Conservation (phyloP, 495 filamentous ascomycete species). For the Pseudomonodictys pantanalensis region DNA sequence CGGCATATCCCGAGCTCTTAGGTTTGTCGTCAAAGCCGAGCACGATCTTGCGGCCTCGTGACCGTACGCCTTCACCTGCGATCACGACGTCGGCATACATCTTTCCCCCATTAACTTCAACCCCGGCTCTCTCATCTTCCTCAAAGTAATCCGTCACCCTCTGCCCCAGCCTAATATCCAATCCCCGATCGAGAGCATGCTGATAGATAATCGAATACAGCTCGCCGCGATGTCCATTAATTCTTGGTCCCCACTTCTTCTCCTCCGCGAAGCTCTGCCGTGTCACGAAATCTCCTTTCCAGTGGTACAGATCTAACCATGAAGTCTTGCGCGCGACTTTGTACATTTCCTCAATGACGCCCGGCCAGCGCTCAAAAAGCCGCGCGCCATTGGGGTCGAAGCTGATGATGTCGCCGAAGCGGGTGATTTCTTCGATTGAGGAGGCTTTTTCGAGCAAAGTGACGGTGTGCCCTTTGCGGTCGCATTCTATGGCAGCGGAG, state of each 20-base stretch:
- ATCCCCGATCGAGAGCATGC: slow-evolving; percentile 54
- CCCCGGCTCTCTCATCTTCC: slow-evolving; percentile 53
- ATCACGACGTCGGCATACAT: slow-evolving; percentile 57
- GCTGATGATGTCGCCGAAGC: slow-evolving; percentile 26
- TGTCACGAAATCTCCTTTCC: slow-evolving; percentile 43
- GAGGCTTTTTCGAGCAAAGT: slow-evolving; percentile 16
- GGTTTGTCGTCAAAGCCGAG: slow-evolving; percentile 62
- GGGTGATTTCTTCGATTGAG: slow-evolving; percentile 16
- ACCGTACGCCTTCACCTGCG: slow-evolving; percentile 63
- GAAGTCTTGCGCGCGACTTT: slow-evolving; percentile 22
- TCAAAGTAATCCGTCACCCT: slow-evolving; percentile 63
- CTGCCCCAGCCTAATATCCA: slow-evolving; percentile 54
- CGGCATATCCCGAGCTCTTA: slow-evolving; percentile 58
- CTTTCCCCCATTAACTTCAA: slow-evolving; percentile 51
- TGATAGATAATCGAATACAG: slow-evolving; percentile 60
- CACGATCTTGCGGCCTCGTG: slow-evolving; percentile 57
- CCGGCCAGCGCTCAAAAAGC: slow-evolving; percentile 28
- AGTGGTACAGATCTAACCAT: slow-evolving; percentile 39
- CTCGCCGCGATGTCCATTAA: slow-evolving; percentile 63
- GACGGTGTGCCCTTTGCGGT: slow-evolving; percentile 30
- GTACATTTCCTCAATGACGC: slow-evolving; percentile 26
- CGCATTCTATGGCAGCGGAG: slow-evolving; percentile 33
- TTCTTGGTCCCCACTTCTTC: slow-evolving; percentile 45
- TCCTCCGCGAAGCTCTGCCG: slow-evolving; percentile 40
- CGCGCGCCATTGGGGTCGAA: slow-evolving; percentile 29